Conservation (phyloP, 768 basidiomycete species). For the Calocera cornea region DNA sequence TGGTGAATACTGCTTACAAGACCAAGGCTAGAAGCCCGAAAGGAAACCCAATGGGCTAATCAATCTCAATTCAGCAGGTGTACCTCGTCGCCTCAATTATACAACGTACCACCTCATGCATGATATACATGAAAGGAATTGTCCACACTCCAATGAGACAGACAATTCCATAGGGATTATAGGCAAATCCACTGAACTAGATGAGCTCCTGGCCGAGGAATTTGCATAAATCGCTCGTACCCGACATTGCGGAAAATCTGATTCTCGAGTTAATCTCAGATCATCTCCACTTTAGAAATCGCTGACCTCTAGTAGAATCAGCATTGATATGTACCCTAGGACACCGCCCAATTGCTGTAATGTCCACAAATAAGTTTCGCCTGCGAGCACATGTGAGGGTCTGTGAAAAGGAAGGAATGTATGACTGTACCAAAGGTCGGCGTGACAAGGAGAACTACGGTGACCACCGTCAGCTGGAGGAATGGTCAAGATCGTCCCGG, state of each 20-base stretch:
- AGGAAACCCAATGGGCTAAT: neutral
- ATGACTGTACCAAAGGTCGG: neutral
- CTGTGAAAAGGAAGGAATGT: neutral
- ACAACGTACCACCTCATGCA: constrained; percentile 9
- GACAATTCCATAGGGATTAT: constrained; percentile 13
- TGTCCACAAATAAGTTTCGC: neutral
- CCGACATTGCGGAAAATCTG: constrained; percentile 2
- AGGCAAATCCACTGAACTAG: neutral
- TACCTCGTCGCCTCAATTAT: neutral
- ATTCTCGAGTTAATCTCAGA: neutral
- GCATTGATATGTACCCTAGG: neutral
- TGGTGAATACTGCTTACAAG: constrained; percentile 7
- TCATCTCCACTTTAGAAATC: neutral
- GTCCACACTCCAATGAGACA: constrained; percentile 13
- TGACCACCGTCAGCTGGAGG: neutral
- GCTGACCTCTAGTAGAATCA: neutral
- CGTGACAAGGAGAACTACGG: neutral
- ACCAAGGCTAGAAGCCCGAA: neutral
- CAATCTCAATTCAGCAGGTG: neutral
- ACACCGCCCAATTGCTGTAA: neutral
- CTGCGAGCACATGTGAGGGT: neutral
- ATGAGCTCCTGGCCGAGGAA: neutral
- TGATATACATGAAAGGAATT: constrained; percentile 15
- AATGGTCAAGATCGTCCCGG: neutral
- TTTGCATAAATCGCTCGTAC: neutral